These are phyloP conservation scores for Hericium coralloides DNA, from an alignment of 768 basidiomycete species.

Conservation along the genomic window DNA sequence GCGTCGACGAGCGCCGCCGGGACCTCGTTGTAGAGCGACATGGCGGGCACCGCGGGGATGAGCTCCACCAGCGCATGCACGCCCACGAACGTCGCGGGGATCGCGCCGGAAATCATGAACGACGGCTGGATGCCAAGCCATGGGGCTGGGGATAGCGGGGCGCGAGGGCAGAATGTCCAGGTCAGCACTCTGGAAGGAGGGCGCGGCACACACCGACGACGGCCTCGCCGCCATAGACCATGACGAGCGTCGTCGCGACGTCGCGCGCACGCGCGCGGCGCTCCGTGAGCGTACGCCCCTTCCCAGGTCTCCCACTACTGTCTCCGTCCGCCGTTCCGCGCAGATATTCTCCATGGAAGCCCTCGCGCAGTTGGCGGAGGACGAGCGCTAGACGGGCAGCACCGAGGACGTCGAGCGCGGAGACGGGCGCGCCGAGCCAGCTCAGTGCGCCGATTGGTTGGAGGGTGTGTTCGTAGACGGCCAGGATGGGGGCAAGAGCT, in stretches of 20 bases:
- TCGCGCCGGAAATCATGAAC: slow-evolving; percentile 6
- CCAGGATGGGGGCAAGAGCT: slow-evolving; percentile 5
- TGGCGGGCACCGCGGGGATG: slow-evolving; percentile 6
- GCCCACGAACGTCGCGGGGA: slow-evolving; percentile 4
- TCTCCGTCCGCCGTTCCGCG: neutral
- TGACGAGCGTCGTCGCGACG: slow-evolving; percentile 8
- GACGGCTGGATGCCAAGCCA: slow-evolving; percentile 13
- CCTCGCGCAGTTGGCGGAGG: slow-evolving; percentile 11
- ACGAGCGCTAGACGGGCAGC: slow-evolving; percentile 12
- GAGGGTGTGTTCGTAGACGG: slow-evolving; percentile 12
- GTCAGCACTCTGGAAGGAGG: neutral
- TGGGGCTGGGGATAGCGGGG: slow-evolving; percentile 2
- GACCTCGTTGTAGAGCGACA: slow-evolving; percentile 9
- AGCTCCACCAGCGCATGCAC: slow-evolving; percentile 6
- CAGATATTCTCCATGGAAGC: slow-evolving; percentile 1
- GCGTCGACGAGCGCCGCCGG: slow-evolving; percentile 9
- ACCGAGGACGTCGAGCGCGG: slow-evolving; percentile 9
- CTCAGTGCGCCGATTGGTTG: slow-evolving; percentile 9
- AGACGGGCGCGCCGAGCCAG: slow-evolving; percentile 7
- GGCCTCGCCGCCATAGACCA: slow-evolving; percentile 15
- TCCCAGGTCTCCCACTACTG: slow-evolving; percentile 1
- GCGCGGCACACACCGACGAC: slow-evolving; percentile 7
- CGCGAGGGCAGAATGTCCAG: neutral
- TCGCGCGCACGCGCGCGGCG: slow-evolving; percentile 7
- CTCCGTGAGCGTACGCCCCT: neutral